Percentiles rank a stretch among this genome's conserved stretches.
Evolutionary conservation across 305 asterid species (phyloP).

Genomic region (Plantago coronopus): DNA sequence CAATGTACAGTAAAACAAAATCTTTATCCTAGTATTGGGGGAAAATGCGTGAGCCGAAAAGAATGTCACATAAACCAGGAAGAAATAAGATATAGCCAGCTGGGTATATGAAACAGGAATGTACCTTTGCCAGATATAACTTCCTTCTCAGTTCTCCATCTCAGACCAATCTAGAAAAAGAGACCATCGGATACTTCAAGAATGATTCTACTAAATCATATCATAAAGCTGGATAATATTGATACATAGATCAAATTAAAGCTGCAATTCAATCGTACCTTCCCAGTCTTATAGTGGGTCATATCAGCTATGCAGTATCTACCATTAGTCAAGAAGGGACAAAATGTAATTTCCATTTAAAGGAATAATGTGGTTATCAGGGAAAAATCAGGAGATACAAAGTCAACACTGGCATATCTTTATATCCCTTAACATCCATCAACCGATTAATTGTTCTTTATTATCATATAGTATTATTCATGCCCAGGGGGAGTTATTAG

Average conservation of each 20-base stretch:
- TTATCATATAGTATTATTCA: no score
- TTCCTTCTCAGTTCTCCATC: conserved; percentile 98
- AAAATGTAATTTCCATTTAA: not conserved
- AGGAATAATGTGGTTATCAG: no score
- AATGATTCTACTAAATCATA: not conserved
- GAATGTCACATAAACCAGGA: no score
- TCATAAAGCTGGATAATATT: not conserved
- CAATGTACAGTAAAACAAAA: no score
- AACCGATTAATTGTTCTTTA: no score
- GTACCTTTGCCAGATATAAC: conserved; percentile 95
- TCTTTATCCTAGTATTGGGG: no score
- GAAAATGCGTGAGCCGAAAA: no score
- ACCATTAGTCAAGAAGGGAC: conserved; percentile 33
- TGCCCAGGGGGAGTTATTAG: no score
- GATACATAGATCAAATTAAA: not conserved
- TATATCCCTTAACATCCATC: not conserved
- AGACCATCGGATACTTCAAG: conserved; percentile 3
- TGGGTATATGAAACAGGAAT: conserved; percentile 17
- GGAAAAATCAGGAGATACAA: no score
- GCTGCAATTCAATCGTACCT: conserved; percentile 40
- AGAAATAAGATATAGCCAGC: no score
- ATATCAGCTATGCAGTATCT: conserved; percentile 98
- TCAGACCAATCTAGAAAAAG: conserved; percentile 71
- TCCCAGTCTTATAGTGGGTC: conserved; percentile 90
- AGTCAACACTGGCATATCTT: not conserved